Evolutionary conservation across 805 yeast species (phyloP), one percentile per base, ranked within the genome.

Genomic region (Debaryomyces prosopidis): DNA sequence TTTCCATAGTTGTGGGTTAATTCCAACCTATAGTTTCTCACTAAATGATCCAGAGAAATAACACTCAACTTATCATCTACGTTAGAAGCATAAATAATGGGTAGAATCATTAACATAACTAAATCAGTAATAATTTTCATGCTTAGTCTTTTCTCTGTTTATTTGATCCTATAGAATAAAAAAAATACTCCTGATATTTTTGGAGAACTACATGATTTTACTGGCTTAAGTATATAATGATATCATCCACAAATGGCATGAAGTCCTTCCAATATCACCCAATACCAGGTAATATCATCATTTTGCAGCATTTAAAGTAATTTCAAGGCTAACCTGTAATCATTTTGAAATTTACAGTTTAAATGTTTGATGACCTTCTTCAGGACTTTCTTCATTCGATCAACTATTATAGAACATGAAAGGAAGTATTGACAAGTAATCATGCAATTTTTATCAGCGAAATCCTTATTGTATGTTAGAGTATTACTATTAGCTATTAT

Each of bases 371-470:
- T 7, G 9, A 23, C 10, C 9, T 23, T 23, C 26, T 23, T 23
- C 26, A 23, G 5, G 9, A 23, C 26, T 23, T 23, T 23, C 26
- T 23, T 23, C 10, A 23, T 23, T 23, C 9, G 26, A 23, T 10
- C 26, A 23, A 23, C 26, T 23, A 23, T 7, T 23, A 7, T 23
- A 10, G 9, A 23, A 3, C 37, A 16, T n/a, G 37, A 16, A 34
- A 12, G 7, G 5, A 12, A 34, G 19, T 10, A 20, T 36, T 15
- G 38, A 35, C 38, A 41, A 41, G 37, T 6, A 17, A 33, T 15
- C 40, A 81, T 81, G 85, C 80, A 73, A 46, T 69, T 78, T 52
- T 60, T 82, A 42, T 71, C 84, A 3, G 73, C 84, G 4, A 69
- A 68, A 19, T 66, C 79, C 6, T 65, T 80, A 34, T 59, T 75